Evolutionary conservation across 2,329 filamentous ascomycete species (phyloP), one percentile per base, ranked within the genome.

Genomic region (Epicoccum nigrum): DNA sequence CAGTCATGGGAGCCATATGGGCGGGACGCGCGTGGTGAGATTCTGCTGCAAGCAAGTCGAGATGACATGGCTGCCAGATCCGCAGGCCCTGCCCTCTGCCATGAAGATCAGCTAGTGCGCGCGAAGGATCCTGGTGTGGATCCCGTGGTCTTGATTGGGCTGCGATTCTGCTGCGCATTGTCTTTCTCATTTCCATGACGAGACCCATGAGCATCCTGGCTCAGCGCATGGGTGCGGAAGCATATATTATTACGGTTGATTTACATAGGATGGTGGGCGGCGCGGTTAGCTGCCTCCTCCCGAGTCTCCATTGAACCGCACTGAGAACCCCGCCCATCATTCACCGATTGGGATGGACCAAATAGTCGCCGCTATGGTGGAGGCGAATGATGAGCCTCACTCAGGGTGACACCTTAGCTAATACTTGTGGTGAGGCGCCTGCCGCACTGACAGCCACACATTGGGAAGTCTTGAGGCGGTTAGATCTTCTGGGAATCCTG

Each of bases 61-160:
- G 41, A 42, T 45, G 37, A 30, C 45, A 42, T 45, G 37, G 16
- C 20, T 40, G 39, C 43, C 17, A 45, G 35, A 49, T 47, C 40
- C 39, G 41, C 49, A 48, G 25, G 39, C 28, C 49, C 39, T 34
- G 37, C 35, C 23, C 23, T 7, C 23, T 25, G 23, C 23, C 23
- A 54, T 45, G 50, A 35, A 50, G 53, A 54, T 56, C 51, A 50
- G 49, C 43, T 53, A 51, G 55, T 49, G 46, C 56, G 49, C 40
- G 54, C 53, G 49, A 49, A 58, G 37, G 41, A 64, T 58, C 63
- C 63, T 51, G 44, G 62, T 51, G 63, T 58, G 56, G 63, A 64
- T 65, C 53, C 49, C 48, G 47, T 42, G 50, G 46, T 49, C 54
- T 60, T 51, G 55, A 51, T 48, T 56, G 47, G 47, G 25, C 45